Base-by-base conservation (phyloP, 768 basidiomycete species). In the Dictyophora rubrovolvata region DNA sequence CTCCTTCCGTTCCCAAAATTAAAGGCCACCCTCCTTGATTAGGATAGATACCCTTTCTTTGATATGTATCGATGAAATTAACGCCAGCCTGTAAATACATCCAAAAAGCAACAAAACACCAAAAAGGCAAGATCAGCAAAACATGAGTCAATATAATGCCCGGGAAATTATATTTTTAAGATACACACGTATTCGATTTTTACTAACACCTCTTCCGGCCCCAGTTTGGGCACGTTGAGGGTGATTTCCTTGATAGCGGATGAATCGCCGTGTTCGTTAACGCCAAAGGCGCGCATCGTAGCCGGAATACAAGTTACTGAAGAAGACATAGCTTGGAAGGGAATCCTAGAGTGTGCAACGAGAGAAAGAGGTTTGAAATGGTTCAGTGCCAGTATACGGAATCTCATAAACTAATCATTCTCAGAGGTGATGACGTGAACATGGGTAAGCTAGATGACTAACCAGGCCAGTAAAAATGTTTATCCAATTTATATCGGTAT, bases 11-110 rank as follows among this genome's bases (percentile, higher is more conserved):
- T 3, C 94, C 93, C 20, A 93, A 72, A 12, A 80, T 77, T 37
- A 79, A 78, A 5, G 91, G 89, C 63, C 86, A 80, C 11, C 71
- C 64, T 20, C 63, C 28, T 55, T 76, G 68, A 46, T 75, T 66
- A 12, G 80, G 77, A 68, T 91, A 92, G 16, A 89, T 63, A 0
- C 89, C 89, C 63, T 76, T 69, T 62, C 81, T 86, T 1, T 49
- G 42, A 69, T 96, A 94, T 48, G 82, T 84, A 68, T 89, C 87
- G 67, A 87, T 91, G 69, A 88, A 96, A 74, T 96, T 96, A 65
- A 95, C 79, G 7, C 89, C 90, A 9, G 78, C 73, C 56, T 58
- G 28, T n/a, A 64, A 84, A 92, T 64, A 89, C 82, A 21, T 84
- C 75, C 86, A 66, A 46, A 23, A 23, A 12, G 21, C 22, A 22